Percentiles rank a stretch among this genome's conserved stretches.
phyloP scores from a whole-genome alignment of 2,329 filamentous ascomycete species.

The Tolypocladium nubicola region DNA sequence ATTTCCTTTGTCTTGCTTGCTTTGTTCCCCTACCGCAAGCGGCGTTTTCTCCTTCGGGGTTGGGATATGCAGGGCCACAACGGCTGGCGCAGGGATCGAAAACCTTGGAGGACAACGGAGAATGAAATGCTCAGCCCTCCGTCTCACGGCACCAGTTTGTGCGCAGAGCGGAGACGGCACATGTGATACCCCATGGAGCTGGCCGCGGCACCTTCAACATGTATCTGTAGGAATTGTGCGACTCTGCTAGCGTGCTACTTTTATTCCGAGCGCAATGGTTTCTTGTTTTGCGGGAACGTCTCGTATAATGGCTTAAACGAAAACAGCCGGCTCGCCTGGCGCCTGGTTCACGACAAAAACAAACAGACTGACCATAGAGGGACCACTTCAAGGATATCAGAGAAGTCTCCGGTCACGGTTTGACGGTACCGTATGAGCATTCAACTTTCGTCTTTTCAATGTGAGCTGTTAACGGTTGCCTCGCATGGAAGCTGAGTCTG shows the following conservation, averaged over 20 bases:
- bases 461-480: too few relatives aligned
- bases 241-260: not conserved
- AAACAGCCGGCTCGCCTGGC: too few relatives aligned
- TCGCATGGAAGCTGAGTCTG: too few relatives aligned
- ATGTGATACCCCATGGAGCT: not conserved
- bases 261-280: not conserved
- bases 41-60: not conserved
- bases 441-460: too few relatives aligned
- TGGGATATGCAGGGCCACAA: not conserved
- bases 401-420: too few relatives aligned
- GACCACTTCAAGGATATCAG: too few relatives aligned
- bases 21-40: not conserved
- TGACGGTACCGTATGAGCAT: too few relatives aligned
- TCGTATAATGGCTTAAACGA: not conserved
- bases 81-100: not conserved
- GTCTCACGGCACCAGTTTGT: not conserved
- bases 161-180: not conserved
- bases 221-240: not conserved
- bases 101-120: not conserved
- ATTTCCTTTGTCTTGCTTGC: not conserved
- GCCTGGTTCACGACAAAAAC: too few relatives aligned
- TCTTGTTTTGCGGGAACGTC: not conserved
- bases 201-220: not conserved
- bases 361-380: too few relatives aligned
- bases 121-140: not conserved